A percentile compares a stretch with the other conserved stretches of the same genome.
Evolutionary conservation across 495 filamentous ascomycete species (phyloP).

Genomic region (Penicillium turbatum): DNA sequence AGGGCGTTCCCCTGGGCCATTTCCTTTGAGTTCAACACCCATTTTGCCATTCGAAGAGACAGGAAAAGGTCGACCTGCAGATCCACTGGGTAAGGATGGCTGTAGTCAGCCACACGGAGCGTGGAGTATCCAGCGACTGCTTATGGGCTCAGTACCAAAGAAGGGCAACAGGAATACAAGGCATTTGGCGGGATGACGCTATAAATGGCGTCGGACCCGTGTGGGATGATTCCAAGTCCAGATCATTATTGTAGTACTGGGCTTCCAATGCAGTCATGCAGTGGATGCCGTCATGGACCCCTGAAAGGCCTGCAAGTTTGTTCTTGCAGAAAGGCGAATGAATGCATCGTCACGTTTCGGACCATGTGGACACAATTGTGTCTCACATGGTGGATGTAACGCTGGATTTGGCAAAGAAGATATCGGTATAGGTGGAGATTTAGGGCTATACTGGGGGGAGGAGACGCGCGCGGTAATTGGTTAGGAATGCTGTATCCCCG

Average conservation of each 20-base stretch:
- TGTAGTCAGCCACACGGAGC: constrained; percentile 14
- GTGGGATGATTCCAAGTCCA: constrained; percentile 9
- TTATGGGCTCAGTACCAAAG: constrained; percentile 5
- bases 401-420: constrained; percentile 14
- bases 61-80: background rate
- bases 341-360: constrained; percentile 17
- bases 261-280: background rate
- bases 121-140: constrained; percentile 14
- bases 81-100: background rate
- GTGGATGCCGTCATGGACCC: constrained; percentile 31
- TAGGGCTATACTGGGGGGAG: constrained; percentile 4
- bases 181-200: background rate
- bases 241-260: constrained; percentile 16
- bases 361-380: constrained; percentile 5
- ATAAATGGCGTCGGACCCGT: background rate
- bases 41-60: constrained; percentile 20
- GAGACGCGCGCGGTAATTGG: constrained; percentile 16
- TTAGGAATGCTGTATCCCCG: constrained; percentile 9
- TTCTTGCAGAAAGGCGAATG: constrained; percentile 7
- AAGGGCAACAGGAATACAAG: background rate
- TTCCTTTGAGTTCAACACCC: constrained; percentile 30
- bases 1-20: constrained; percentile 26
- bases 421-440: background rate
- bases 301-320: constrained; percentile 7
- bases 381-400: constrained; percentile 20